Percentiles rank a stretch among this genome's conserved stretches.
Evolutionary conservation across 805 yeast species (phyloP).

Genomic region (Yarrowia sp.): DNA sequence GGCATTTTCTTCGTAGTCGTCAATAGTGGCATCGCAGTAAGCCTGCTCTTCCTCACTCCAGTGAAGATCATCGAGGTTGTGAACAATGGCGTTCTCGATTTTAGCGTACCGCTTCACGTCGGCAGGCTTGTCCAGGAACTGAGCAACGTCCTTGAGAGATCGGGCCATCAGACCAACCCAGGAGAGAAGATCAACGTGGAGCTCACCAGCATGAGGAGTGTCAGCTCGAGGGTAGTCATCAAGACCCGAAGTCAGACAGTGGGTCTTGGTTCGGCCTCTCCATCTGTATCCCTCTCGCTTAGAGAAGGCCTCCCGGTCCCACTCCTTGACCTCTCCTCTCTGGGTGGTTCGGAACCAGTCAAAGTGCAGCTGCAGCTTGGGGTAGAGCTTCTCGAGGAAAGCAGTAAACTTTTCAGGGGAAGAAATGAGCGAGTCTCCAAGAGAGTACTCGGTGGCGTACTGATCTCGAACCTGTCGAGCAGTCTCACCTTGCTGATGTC

Average conservation of each 20-base stretch:
- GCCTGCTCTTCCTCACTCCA: slow-evolving; percentile 67
- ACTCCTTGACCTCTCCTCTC: slow-evolving; percentile 66
- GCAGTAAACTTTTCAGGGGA: slow-evolving; percentile 25
- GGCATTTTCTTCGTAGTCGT: slow-evolving; percentile 61
- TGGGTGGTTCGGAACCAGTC: slow-evolving; percentile 84
- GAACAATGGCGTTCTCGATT: slow-evolving; percentile 54
- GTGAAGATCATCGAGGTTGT: slow-evolving; percentile 68
- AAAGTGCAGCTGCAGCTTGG: slow-evolving; percentile 70
- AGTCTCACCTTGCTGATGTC: neutral
- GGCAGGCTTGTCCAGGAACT: slow-evolving; percentile 51
- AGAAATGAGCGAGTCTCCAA: neutral
- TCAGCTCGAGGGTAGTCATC: slow-evolving; percentile 92
- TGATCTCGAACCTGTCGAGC: slow-evolving; percentile 6
- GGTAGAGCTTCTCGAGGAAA: slow-evolving; percentile 57
- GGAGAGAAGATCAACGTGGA: slow-evolving; percentile 81
- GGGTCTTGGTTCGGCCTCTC: slow-evolving; percentile 85
- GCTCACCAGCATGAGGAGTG: slow-evolving; percentile 80
- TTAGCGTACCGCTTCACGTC: slow-evolving; percentile 55
- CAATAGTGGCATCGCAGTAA: slow-evolving; percentile 81
- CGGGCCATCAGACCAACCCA: slow-evolving; percentile 95
- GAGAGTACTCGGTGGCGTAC: neutral
- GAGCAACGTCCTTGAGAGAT: slow-evolving; percentile 72
- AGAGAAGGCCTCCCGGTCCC: slow-evolving; percentile 55
- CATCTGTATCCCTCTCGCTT: slow-evolving; percentile 74
- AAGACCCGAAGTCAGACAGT: slow-evolving; percentile 86